phyloP scores from a whole-genome alignment of 2,329 filamentous ascomycete genomes.

The Neurospora crassa region DNA sequence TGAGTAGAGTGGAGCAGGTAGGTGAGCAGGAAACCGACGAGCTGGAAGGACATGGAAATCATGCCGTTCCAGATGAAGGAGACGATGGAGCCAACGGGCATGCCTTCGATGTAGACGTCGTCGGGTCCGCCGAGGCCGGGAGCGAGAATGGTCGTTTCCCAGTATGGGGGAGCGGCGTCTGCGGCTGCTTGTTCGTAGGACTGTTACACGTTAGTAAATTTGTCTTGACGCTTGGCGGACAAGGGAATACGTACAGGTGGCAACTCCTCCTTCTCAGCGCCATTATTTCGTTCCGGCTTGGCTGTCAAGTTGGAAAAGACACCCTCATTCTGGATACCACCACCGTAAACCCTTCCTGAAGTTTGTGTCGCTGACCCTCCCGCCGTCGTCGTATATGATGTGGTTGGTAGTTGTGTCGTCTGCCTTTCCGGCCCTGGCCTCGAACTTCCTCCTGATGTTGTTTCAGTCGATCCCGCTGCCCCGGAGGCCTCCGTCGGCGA shows the following conservation, averaged over 20 bases:
- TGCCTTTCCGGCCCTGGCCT: conserved; percentile 19
- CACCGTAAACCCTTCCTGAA: conserved; percentile 54
- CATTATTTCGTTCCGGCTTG: conserved; percentile 73
- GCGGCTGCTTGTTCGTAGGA: conserved; percentile 97
- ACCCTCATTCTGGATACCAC: conserved; percentile 76
- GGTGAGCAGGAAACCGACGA: conserved; percentile 94
- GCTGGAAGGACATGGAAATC: conserved; percentile 95
- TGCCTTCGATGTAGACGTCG: conserved; percentile 93
- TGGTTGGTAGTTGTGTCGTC: conserved; percentile 18
- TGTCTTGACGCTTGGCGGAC: background rate
- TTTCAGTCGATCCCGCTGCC: background rate
- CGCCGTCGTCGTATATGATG: conserved; percentile 4
- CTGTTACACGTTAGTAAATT: conserved; percentile 39
- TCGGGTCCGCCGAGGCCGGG: conserved; percentile 83
- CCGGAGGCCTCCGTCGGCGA: conserved; percentile 15
- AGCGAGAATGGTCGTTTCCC: conserved; percentile 96
- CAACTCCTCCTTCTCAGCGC: conserved; percentile 70
- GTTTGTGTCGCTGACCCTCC: conserved; percentile 26
- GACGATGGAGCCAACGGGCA: conserved; percentile 83
- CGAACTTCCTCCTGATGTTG: background rate
- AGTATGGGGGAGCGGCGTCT: conserved; percentile 92
- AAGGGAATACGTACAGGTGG: conserved; percentile 63
- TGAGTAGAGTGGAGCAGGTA: conserved; percentile 97
- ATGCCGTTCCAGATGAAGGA: conserved; percentile 88
- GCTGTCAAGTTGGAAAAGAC: conserved; percentile 94